These are phyloP conservation scores for Parietaria judaica DNA, from an alignment of 306 rosid genomes.

Conservation along the genomic window DNA sequence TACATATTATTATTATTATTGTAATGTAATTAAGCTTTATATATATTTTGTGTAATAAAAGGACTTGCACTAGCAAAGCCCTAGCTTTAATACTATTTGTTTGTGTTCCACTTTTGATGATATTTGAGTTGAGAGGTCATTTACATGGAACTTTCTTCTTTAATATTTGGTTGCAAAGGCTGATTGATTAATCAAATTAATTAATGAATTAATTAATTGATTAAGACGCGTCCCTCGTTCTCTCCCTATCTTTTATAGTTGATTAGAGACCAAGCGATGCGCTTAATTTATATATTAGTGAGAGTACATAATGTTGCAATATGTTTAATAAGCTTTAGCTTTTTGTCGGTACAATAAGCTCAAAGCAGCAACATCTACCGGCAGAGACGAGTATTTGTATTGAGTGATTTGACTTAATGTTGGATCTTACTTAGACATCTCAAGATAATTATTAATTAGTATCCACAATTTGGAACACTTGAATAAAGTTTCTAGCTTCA, in stretches of 20 bases:
- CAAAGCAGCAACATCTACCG: slow-evolving; percentile 9
- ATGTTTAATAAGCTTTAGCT: slow-evolving; percentile 8
- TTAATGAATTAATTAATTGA: slow-evolving; percentile 3
- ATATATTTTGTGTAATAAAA: slow-evolving; percentile 10
- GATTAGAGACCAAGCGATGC: slow-evolving; percentile 8
- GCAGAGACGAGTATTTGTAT: slow-evolving; percentile 8
- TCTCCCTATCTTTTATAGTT: slow-evolving; percentile 5
- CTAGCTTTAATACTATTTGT: neutral
- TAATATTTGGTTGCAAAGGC: neutral
- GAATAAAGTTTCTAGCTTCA: neutral
- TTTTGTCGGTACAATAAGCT: slow-evolving; percentile 18
- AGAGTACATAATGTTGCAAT: neutral
- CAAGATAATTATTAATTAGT: slow-evolving; percentile 3
- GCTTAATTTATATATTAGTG: neutral
- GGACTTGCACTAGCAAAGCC: slow-evolving; percentile 31
- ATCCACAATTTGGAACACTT: neutral
- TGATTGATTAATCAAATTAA: neutral
- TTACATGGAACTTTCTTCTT: slow-evolving; percentile 7
- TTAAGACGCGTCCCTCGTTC: neutral
- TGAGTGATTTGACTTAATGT: slow-evolving; percentile 16
- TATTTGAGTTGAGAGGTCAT: neutral
- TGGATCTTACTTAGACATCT: slow-evolving; percentile 13
- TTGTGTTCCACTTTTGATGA: neutral
- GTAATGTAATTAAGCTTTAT: slow-evolving; percentile 9
- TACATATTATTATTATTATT: neutral